Percentiles rank a stretch among this genome's conserved stretches.
These are phyloP conservation scores for Pseudocercospora cruenta DNA, from an alignment of 2,329 filamentous ascomycete genomes.

Conservation along the genomic window DNA sequence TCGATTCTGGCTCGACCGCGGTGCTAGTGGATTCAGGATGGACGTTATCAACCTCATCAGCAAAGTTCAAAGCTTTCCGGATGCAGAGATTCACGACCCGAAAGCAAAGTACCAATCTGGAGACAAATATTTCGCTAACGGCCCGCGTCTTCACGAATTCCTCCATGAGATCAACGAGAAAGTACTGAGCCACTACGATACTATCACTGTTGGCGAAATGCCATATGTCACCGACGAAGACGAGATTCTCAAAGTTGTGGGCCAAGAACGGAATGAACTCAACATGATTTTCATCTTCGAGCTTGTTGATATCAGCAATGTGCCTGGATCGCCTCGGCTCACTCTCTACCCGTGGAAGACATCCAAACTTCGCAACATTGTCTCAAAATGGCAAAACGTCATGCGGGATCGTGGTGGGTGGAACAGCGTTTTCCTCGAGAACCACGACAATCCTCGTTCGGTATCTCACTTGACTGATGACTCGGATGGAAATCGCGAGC, in stretches of 20 bases:
- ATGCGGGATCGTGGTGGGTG: slow-evolving; percentile 55
- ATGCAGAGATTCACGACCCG: slow-evolving; percentile 47
- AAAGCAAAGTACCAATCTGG: slow-evolving; percentile 53
- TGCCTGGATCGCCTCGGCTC: slow-evolving; percentile 39
- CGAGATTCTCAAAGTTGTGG: slow-evolving; percentile 49
- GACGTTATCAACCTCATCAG: slow-evolving; percentile 56
- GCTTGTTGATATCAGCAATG: slow-evolving; percentile 46
- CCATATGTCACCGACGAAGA: slow-evolving; percentile 53
- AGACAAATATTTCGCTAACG: slow-evolving; percentile 58
- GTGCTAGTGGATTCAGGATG: slow-evolving; percentile 49
- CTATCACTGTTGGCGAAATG: slow-evolving; percentile 66
- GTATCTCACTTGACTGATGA: slow-evolving; percentile 55
- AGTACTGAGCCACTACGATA: slow-evolving; percentile 59
- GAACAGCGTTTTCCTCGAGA: slow-evolving; percentile 58
- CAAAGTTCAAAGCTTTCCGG: slow-evolving; percentile 47
- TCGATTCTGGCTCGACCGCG: slow-evolving; percentile 53
- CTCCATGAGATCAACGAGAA: slow-evolving; percentile 57
- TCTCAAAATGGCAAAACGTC: slow-evolving; percentile 49
- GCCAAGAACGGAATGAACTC: slow-evolving; percentile 46
- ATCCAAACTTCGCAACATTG: slow-evolving; percentile 34
- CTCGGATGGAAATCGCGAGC: slow-evolving; percentile 49
- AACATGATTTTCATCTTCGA: slow-evolving; percentile 57
- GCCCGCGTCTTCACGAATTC: slow-evolving; percentile 62
- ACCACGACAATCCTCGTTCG: slow-evolving; percentile 55
- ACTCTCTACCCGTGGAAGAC: slow-evolving; percentile 46